A percentile compares a stretch with the other conserved stretches of the same genome.
Conservation (phyloP, 805 yeast genomes). For the Kodamaea kaohsiungensis region DNA sequence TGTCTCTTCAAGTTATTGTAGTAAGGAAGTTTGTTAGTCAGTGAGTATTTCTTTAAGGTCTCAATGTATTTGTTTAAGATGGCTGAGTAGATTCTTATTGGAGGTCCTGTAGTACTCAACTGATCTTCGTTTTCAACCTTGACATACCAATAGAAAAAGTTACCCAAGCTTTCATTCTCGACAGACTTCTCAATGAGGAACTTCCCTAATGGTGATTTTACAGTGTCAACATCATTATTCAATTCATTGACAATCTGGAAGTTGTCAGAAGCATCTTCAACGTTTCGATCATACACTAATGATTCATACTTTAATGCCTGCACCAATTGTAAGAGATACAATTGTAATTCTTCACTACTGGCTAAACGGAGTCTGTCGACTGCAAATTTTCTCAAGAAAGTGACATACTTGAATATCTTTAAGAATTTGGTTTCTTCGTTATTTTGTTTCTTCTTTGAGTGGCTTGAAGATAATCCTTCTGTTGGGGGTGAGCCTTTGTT, state of each 20-base stretch:
- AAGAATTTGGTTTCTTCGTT: conserved; percentile 31
- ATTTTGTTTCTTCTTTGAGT: conserved; percentile 11
- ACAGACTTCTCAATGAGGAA: conserved; percentile 75
- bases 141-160: conserved; percentile 87
- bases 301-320: conserved; percentile 86
- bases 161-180: conserved; percentile 67
- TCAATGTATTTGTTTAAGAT: conserved; percentile 45
- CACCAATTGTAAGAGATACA: conserved; percentile 84
- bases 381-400: conserved; percentile 80
- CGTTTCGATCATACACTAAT: conserved; percentile 20
- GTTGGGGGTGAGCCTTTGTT: conserved; percentile 5
- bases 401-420: conserved; percentile 40
- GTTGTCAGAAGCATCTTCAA: conserved; percentile 12
- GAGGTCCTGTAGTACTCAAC: conserved; percentile 18
- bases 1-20: conserved; percentile 55
- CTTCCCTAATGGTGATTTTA: conserved; percentile 63
- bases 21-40: conserved; percentile 29
- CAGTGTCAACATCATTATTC: conserved; percentile 18
- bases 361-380: conserved; percentile 80
- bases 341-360: conserved; percentile 72
- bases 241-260: conserved; percentile 20
- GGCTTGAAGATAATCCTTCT: background rate
- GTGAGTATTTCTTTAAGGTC: conserved; percentile 29
- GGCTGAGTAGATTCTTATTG: conserved; percentile 30
- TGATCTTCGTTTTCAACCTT: conserved; percentile 82